These are phyloP conservation scores for Penicillium brevicompactum DNA, from an alignment of 2,329 filamentous ascomycete genomes.

Conservation along the genomic window DNA sequence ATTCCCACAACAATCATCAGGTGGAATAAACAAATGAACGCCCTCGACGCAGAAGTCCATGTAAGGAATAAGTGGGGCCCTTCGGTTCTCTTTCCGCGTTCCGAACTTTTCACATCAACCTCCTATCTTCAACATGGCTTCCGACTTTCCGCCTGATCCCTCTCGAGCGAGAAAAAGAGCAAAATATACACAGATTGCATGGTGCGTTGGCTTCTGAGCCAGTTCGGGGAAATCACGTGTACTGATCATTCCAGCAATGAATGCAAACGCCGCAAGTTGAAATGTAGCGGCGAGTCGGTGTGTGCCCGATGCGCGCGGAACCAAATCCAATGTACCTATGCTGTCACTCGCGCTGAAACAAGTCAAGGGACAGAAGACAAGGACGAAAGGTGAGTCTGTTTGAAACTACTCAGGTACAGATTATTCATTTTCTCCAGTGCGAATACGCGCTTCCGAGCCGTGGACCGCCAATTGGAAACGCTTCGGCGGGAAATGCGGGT, in stretches of 20 bases:
- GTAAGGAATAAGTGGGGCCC: background rate
- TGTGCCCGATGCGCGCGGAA: slow-evolving; percentile 66
- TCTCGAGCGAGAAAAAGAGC: slow-evolving; percentile 30
- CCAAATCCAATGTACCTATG: slow-evolving; percentile 66
- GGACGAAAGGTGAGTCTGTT: slow-evolving; percentile 23
- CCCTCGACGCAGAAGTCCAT: no score
- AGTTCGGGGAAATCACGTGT: background rate
- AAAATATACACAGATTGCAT: slow-evolving; percentile 40
- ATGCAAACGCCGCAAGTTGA: slow-evolving; percentile 74
- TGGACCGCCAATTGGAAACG: slow-evolving; percentile 31
- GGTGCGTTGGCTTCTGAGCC: slow-evolving; percentile 21
- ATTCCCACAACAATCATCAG: no score
- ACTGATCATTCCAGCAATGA: slow-evolving; percentile 58
- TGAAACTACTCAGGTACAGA: background rate
- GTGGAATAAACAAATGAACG: no score
- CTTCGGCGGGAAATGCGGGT: slow-evolving; percentile 33
- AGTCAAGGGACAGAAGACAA: slow-evolving; percentile 12
- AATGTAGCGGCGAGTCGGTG: slow-evolving; percentile 70
- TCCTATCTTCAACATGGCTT: background rate
- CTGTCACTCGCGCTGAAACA: slow-evolving; percentile 59
- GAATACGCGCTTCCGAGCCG: slow-evolving; percentile 20
- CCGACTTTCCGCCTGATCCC: background rate
- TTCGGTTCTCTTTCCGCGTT: slow-evolving; percentile 8
- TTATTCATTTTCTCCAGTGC: slow-evolving; percentile 16
- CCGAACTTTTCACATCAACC: background rate